Evolutionary conservation across 176 grass and related monocot species (phyloP), one percentile per base, ranked within the genome.

Genomic region (Olyra latifolia): DNA sequence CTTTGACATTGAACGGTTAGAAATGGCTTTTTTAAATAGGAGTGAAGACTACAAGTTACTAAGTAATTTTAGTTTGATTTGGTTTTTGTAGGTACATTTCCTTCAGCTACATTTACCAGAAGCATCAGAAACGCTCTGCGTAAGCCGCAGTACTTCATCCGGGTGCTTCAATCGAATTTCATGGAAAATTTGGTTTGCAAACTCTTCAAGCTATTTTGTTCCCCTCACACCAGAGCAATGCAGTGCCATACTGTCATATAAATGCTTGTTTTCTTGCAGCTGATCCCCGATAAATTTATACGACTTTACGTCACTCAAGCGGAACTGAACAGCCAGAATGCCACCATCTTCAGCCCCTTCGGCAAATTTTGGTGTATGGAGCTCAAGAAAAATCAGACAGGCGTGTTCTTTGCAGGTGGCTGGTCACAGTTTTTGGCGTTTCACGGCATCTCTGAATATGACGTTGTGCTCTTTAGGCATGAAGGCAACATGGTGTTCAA

Each of bases 101-200:
- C 38, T 75, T 75, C 53, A 58, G 43, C 17, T 69, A 41, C 66
- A 60, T 28, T 27, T 57, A 39, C 58, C 20, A 14, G 68, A 66
- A 72, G 67, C 27, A 72, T 28, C 8, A 79, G 13, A 54, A 20
- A 8, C 22, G 20, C 6, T 48, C 24, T 39, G 12, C 23, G 15
- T 49, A 82, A 82, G 44, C 78, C 78, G 6, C 85, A 76, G 71
- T n/a, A n/a, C n/a, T 82, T 87, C 71, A 53, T 82, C 42, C 43
- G 14, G 72, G 12, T 75, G 60, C 39, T 87, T 17, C 65, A 35
- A 1, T 30, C 19, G 3, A 6, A 30, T 69, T 62, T 42, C 4
- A 70, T 49, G 32, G 78, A 87, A 10, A 87, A 76, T 54, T 76
- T 82, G 85, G 78, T 87, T 27, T 17, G 53, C 15, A 62, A 56